Base-by-base conservation (phyloP, 2,329 filamentous ascomycete species). In the Aspergillus uvarum region DNA sequence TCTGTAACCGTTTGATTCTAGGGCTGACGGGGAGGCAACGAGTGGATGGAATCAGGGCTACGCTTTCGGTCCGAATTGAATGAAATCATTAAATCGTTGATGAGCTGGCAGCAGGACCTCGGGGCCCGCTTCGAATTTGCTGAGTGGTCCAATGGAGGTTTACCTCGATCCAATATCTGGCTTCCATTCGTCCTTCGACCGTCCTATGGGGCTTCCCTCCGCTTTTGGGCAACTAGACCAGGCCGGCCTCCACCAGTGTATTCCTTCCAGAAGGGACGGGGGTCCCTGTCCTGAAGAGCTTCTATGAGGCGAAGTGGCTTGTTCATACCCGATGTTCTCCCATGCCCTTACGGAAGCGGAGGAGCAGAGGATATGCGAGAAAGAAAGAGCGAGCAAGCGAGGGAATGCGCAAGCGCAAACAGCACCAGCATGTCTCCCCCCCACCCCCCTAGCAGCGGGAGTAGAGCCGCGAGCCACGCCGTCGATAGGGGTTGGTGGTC, bases 41-140 rank as follows among this genome's bases (percentile, higher is more conserved):
- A 62, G 54, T 54, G 55, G 38, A 59, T 54, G 35, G 54, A 14
- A 16, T 61, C 62, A 35, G 60, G 59, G 42, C 51, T 38, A 50
- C 35, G 44, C 54, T 16, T 42, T 42, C 35, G 51, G 59, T 62
- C 53, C 58, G 56, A 38, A 60, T 59, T 54, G 56, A 65, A 58
- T 42, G 21, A 65, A 19, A 42, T 42, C 38, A 63, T 63, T 47
- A 63, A 62, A 35, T 65, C 61, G 51, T 64, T 67, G 71, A 70
- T 73, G 71, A 67, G 70, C 70, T 74, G 71, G 70, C 71, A 73
- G 22, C 58, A 49, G 56, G 54, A 60, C 47, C 55, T 59, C 47
- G 58, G 61, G 66, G 63, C 65, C 69, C 68, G 69, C 67, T 64
- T 62, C 59, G 47, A 61, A 47, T 53, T 47, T 47, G 63, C 24